Evolutionary conservation across 495 filamentous ascomycete genomes (phyloP).

Genomic region (Letharia lupina): DNA sequence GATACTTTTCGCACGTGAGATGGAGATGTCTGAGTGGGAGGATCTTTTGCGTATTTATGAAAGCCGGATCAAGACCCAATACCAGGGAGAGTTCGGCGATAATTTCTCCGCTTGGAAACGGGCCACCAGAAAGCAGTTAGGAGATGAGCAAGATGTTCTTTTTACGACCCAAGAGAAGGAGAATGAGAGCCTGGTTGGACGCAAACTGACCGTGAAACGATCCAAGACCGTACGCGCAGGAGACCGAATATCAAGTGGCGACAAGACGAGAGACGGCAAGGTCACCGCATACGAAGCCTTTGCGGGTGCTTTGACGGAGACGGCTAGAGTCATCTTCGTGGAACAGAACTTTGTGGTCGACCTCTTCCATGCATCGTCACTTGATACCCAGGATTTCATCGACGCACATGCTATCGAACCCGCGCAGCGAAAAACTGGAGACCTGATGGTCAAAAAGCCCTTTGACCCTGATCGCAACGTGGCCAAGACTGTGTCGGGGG

Average conservation of each 20-base stretch:
- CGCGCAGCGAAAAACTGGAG: constrained; percentile 55
- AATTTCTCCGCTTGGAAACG: constrained; percentile 77
- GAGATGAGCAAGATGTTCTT: constrained; percentile 78
- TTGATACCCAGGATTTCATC: constrained; percentile 67
- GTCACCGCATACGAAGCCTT: constrained; percentile 78
- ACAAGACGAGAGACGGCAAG: constrained; percentile 58
- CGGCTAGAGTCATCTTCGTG: constrained; percentile 67
- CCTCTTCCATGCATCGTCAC: constrained; percentile 82
- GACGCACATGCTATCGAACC: constrained; percentile 66
- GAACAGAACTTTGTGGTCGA: constrained; percentile 94
- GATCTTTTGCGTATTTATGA: constrained; percentile 72
- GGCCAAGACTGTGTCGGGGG: constrained; percentile 65
- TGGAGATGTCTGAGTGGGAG: constrained; percentile 73
- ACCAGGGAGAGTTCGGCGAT: constrained; percentile 74
- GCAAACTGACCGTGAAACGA: constrained; percentile 88
- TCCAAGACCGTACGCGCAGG: constrained; percentile 75
- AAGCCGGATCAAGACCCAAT: constrained; percentile 60
- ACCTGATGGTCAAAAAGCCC: constrained; percentile 59
- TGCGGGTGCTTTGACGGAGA: constrained; percentile 66
- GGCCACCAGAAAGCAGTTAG: constrained; percentile 63
- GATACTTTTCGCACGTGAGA: constrained; percentile 76
- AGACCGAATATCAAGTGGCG: constrained; percentile 40
- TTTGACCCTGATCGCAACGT: constrained; percentile 80
- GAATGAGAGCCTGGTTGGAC: constrained; percentile 62
- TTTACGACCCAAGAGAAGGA: constrained; percentile 85